These are phyloP conservation scores for Cerrena zonata DNA, from an alignment of 1,284 basidiomycete species.

Conservation along the genomic window DNA sequence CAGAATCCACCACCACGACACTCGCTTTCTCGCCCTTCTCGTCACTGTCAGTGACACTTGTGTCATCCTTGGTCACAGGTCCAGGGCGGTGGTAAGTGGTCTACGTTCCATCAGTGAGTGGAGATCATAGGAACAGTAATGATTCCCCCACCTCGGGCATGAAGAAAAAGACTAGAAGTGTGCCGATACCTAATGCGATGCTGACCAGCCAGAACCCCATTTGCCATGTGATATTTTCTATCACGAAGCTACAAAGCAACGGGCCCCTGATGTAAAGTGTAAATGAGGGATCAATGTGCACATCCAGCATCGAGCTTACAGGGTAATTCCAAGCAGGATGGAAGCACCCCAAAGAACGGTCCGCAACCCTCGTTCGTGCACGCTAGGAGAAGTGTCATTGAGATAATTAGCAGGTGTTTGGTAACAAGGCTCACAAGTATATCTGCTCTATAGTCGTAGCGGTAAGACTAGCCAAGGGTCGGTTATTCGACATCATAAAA, in stretches of 20 bases:
- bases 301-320: constrained; percentile 24
- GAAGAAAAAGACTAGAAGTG: constrained; percentile 35
- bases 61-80: no score
- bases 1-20: background rate
- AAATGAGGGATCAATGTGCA: constrained; percentile 1
- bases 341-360: constrained; percentile 39
- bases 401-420: background rate
- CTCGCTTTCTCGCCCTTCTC: background rate
- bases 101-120: constrained; percentile 14
- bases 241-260: constrained; percentile 37
- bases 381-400: constrained; percentile 19
- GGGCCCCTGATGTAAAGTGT: constrained; percentile 23
- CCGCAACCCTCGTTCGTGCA: constrained; percentile 39
- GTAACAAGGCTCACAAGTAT: constrained; percentile 29
- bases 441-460: constrained; percentile 40
- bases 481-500: background rate
- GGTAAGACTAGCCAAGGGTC: constrained; percentile 27
- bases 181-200: constrained; percentile 33
- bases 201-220: constrained; percentile 40
- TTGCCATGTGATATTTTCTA: constrained; percentile 37
- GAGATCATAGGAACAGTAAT: no score
- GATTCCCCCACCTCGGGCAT: constrained; percentile 37
- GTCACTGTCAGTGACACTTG: background rate
- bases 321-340: constrained; percentile 37
- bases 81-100: constrained; percentile 25